These are phyloP conservation scores for Trichosporon faecale DNA, from an alignment of 1,284 basidiomycete genomes.

Conservation along the genomic window DNA sequence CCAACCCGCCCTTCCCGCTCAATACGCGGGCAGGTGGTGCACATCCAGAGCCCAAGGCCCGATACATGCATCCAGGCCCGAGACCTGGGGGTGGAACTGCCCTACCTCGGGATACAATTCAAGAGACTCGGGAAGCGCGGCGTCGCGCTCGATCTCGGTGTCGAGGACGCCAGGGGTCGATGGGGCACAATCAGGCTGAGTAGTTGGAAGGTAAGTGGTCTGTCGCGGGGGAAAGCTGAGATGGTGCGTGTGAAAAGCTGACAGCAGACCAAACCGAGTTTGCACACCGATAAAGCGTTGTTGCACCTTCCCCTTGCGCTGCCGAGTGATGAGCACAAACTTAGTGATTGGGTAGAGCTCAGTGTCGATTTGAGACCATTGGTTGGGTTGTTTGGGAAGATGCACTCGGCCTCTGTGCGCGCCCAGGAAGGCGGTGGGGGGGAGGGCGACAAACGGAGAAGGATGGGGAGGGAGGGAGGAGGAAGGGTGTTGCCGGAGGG, in stretches of 20 bases:
- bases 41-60: slow-evolving; percentile 72
- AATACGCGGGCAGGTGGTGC: slow-evolving; percentile 63
- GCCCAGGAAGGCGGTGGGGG: slow-evolving; percentile 11
- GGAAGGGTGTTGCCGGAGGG: not conserved
- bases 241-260: not conserved
- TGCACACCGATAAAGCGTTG: slow-evolving; percentile 58
- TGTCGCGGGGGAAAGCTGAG: not conserved
- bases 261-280: slow-evolving; percentile 59
- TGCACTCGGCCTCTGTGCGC: not conserved
- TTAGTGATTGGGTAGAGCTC: slow-evolving; percentile 72
- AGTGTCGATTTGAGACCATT: slow-evolving; percentile 62
- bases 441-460: not conserved
- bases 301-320: slow-evolving; percentile 71
- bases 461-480: not conserved
- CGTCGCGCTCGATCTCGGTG: slow-evolving; percentile 72
- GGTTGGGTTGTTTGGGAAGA: slow-evolving; percentile 60
- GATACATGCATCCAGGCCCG: slow-evolving; percentile 67
- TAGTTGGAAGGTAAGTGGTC: slow-evolving; percentile 68
- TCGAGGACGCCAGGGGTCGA: slow-evolving; percentile 63
- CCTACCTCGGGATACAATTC: slow-evolving; percentile 72
- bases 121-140: slow-evolving; percentile 62
- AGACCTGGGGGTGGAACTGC: slow-evolving; percentile 64
- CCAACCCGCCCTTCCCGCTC: slow-evolving; percentile 52
- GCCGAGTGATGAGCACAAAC: slow-evolving; percentile 58
- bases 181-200: slow-evolving; percentile 67